phyloP scores from a whole-genome alignment of 2,329 filamentous ascomycete species.

The Alternaria brassicicola region DNA sequence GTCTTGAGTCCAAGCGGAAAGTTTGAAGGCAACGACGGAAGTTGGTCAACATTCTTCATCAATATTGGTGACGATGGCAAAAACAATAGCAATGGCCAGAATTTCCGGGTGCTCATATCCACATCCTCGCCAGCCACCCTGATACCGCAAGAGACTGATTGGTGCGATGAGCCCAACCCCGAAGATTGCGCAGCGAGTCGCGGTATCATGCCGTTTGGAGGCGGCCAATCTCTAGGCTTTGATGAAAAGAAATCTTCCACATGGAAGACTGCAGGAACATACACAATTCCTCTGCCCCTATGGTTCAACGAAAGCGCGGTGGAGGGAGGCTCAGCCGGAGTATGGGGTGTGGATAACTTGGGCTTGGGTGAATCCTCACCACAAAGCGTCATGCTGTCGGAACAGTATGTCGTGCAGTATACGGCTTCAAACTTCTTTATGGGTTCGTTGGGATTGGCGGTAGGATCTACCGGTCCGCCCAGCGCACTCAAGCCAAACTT shows the following conservation, averaged over 20 bases:
- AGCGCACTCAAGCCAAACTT: conserved; percentile 25
- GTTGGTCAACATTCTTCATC: conserved; percentile 52
- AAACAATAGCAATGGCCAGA: conserved; percentile 41
- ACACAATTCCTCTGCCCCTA: conserved; percentile 24
- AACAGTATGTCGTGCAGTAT: conserved; percentile 29
- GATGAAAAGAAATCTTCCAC: conserved; percentile 8
- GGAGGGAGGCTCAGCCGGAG: conserved; percentile 18
- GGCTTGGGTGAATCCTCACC: conserved; percentile 33
- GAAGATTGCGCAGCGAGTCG: conserved; percentile 35
- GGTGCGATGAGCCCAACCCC: conserved; percentile 24
- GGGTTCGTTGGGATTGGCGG: conserved; percentile 40
- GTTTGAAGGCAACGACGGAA: conserved; percentile 51
- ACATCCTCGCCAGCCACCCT: conserved; percentile 35
- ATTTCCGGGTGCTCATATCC: conserved; percentile 45
- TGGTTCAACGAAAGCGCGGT: conserved; percentile 20
- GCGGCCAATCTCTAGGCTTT: conserved; percentile 29
- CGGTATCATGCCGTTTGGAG: conserved; percentile 31
- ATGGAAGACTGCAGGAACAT: conserved; percentile 26
- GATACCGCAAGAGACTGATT: conserved; percentile 33
- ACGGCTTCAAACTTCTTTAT: conserved; percentile 35
- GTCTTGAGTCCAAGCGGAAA: conserved; percentile 25
- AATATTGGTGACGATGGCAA: conserved; percentile 41
- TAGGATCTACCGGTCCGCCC: conserved; percentile 11
- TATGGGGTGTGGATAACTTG: conserved; percentile 32
- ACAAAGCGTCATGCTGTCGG: conserved; percentile 13